Evolutionary conservation across 139 green algal species (phyloP), one percentile per base, ranked within the genome.

Genomic region (Raphidocelis subcapitata): DNA sequence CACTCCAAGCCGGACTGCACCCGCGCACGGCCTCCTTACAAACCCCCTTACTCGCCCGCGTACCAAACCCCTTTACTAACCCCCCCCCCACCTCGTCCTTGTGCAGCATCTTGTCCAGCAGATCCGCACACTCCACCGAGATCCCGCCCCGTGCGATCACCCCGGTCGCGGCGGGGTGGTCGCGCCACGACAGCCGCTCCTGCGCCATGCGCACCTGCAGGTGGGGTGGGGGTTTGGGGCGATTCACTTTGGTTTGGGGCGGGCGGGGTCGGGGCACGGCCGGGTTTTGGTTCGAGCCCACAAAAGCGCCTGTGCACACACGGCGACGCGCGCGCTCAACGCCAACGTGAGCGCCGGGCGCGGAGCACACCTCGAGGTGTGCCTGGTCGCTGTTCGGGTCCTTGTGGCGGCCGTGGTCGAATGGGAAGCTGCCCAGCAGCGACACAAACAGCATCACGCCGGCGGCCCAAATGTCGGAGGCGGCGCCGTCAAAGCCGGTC

Each of bases 351-450:
- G 41, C 8, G 41, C 8, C 8, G 28, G 72, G 76, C 71, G 76
- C 51, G 28, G 67, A 55, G 68, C 81, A 79, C 33, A 91, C 81
- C 76, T 93, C 82, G 62, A 92, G 65, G 61, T 88, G 82, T 21
- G 88, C 89, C 51, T 87, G 81, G 28, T 65, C 75, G 35, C 79
- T 89, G 83, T 93, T 94, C 56, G 87, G 87, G 77, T 92, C 87
- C 1, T 83, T 82, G 61, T 92, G 79, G 66, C 91, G 79, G 0
- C 74, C 87, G 69, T 92, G 86, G 72, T 95, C 90, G 73, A 90
- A 95, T n/a, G 87, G 87, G 77, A 94, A 95, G 26, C 75, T 81
- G 16, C 90, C 90, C 31, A 92, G 71, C 55, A 95, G 81, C 83
- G 91, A 88, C n/a, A 87, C 89, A 33, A 91, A 89, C 2, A 93